Evolutionary conservation across 164 flowering plant genomes (phyloP), one percentile per base, ranked within the genome.

Genomic region (Tetracentron sinense): DNA sequence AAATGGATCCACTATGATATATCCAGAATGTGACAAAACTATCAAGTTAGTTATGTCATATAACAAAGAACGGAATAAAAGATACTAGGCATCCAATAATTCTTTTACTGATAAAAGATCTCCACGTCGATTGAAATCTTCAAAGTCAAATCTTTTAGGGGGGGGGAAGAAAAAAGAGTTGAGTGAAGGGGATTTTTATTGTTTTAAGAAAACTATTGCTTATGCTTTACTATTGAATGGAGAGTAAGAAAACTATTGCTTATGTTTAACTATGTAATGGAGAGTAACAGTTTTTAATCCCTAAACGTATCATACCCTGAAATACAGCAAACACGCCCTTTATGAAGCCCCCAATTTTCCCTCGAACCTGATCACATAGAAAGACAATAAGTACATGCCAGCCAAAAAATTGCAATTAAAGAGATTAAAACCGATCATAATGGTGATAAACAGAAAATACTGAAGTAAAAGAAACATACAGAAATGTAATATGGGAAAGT

Each of bases 271-370:
- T n/a, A n/a, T n/a, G n/a, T 8, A 38, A 38, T 38, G 44, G 14
- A 16, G 25, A 25, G 19, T 1, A 26, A 22, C 16, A 17, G 25
- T 2, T 30, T 42, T 54, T 6, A 14, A 27, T 64, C 19, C 17
- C 20, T 0, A 53, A n/a, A 21, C 14, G 31, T 26, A 26, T 53
- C 51, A 53, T 83, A 90, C 96, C 96, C 62, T 82, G 90, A 77
- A 90, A 90, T 49, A 90, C 86, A 49, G 83, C 55, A 71, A 83
- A 90, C 14, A 85, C 97, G 17, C 80, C 87, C 73, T 67, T 80
- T 54, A 90, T 78, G 74, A 90, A 90, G 50, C 85, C 83, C n/a
- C 84, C 92, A 66, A 90, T 86, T 74, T 77, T 82, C 27, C 79
- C 85, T 61, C 87, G 78, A 46, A 86, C 74, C 97, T 90, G 76